Conservation (phyloP, 2,329 filamentous ascomycete species). For the Ophiostoma pallidulum region DNA sequence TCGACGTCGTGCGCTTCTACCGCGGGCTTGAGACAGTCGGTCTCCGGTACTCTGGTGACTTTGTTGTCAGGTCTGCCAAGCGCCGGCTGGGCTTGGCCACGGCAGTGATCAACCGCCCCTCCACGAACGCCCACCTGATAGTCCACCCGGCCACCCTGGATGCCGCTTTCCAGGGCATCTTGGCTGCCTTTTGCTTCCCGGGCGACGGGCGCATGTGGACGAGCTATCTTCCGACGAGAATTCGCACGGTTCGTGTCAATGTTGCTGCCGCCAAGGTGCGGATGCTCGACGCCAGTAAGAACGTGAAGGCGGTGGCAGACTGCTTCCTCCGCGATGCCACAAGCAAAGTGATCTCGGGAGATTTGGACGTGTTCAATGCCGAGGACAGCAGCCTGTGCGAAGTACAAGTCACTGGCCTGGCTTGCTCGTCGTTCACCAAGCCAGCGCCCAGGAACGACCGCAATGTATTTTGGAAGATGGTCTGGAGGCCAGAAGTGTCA, state of each 20-base stretch:
- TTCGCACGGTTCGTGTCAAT: constrained; percentile 16
- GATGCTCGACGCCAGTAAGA: neutral
- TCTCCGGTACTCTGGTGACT: constrained; percentile 12
- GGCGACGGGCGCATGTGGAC: constrained; percentile 25
- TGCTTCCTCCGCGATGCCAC: constrained; percentile 12
- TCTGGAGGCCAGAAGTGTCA: constrained; percentile 10
- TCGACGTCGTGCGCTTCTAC: constrained; percentile 12
- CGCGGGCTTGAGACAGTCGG: constrained; percentile 11
- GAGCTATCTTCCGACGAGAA: constrained; percentile 23
- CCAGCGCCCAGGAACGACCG: constrained; percentile 12
- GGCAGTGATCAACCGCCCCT: constrained; percentile 3
- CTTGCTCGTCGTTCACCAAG: constrained; percentile 14
- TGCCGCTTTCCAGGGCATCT: constrained; percentile 26
- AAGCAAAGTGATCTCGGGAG: constrained; percentile 14
- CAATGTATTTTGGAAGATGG: constrained; percentile 10
- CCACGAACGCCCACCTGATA: constrained; percentile 13
- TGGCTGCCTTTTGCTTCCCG: constrained; percentile 26
- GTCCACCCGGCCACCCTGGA: constrained; percentile 29
- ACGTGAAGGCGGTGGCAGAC: constrained; percentile 8
- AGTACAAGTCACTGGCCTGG: constrained; percentile 11
- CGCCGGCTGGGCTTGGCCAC: constrained; percentile 8
- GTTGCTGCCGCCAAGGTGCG: constrained; percentile 8
- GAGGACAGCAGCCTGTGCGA: constrained; percentile 9
- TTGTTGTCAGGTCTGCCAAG: constrained; percentile 9
- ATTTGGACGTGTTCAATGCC: constrained; percentile 10